Conservation (phyloP, 2,329 filamentous ascomycete genomes). For the Alternaria brassicicola region DNA sequence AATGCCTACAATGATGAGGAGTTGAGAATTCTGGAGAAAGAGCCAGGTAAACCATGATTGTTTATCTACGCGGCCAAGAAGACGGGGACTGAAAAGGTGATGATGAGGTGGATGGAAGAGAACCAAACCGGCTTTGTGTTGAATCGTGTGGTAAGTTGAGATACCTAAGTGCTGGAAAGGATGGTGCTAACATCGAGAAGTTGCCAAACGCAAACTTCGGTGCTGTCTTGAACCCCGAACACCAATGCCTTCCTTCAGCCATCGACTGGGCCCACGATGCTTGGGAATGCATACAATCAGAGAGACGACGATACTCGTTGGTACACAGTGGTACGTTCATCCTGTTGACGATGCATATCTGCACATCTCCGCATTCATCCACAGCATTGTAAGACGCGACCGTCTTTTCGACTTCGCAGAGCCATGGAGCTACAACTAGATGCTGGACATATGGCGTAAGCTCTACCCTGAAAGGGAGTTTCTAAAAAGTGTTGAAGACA, state of each 20-base stretch:
- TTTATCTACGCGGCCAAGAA: constrained; percentile 56
- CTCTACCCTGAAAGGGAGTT: constrained; percentile 51
- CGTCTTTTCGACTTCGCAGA: constrained; percentile 62
- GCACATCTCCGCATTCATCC: constrained; percentile 59
- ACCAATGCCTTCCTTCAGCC: constrained; percentile 42
- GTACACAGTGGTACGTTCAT: constrained; percentile 32
- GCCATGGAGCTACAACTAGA: constrained; percentile 55
- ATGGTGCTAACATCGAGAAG: constrained; percentile 13
- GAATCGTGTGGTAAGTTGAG: constrained; percentile 45
- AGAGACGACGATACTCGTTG: constrained; percentile 16
- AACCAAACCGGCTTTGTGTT: constrained; percentile 54
- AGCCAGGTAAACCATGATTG: constrained; percentile 25
- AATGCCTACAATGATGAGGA: constrained; percentile 49
- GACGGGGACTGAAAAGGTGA: constrained; percentile 53
- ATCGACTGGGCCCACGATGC: constrained; percentile 32
- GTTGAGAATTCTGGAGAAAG: constrained; percentile 34
- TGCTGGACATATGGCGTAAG: constrained; percentile 50
- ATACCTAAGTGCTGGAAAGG: background rate
- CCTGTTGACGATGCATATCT: constrained; percentile 51
- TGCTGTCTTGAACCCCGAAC: constrained; percentile 41
- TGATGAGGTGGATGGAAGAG: constrained; percentile 56
- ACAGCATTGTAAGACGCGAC: constrained; percentile 54
- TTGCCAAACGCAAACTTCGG: constrained; percentile 48
- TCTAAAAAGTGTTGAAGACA: constrained; percentile 22
- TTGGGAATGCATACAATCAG: constrained; percentile 44